Base-by-base conservation (phyloP, 352 stramenopile species). In the Globisporangium acanthophoron region DNA sequence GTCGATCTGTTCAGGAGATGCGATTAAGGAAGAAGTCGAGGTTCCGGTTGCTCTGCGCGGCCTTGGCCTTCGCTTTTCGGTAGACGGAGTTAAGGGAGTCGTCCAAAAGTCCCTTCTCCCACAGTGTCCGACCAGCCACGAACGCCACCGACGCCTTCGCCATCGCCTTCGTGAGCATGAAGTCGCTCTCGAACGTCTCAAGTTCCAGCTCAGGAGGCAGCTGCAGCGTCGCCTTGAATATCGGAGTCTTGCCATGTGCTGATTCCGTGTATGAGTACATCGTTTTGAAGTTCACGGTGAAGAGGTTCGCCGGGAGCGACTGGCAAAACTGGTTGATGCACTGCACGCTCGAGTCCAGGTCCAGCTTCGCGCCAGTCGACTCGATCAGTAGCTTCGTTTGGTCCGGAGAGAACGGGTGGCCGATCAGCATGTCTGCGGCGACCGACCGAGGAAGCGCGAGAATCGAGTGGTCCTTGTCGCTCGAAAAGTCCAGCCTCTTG, bases 271-370 rank as follows among this genome's bases (percentile, higher is more conserved):
- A 77, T 29, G 69, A 70, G 59, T 84, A 90, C 70, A 90, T 62
- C 27, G 53, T 65, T 58, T 89, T 87, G 47, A 62, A 57, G 37
- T 90, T 57, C 31, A 88, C 54, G 0, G 74, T 81, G 45, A 71
- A 88, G 62, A 88, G 59, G 1, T 65, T 69, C 31, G 50, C 59
- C 1, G 84, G 84, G 31, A 93, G 69, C 33, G 79, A 78, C 58
- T 93, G 84, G 53, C 77, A 89, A 60, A 91, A 93, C 67, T 84
- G 76, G 54, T 93, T 88, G 16, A 93, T 70, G n/a, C 69, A 76
- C 29, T 70, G 51, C 52, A 91, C 79, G 52, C 79, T 88, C 52
- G 79, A 88, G 54, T 93, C 84, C 15, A 93, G 55, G 64, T 91
- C 81, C 44, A 93, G 58, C 21, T 81, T 66, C 18, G 84, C 84